Evolutionary conservation across 768 basidiomycete species (phyloP), one percentile per base, ranked within the genome.

Genomic region (Hemileccinum rubropunctum): DNA sequence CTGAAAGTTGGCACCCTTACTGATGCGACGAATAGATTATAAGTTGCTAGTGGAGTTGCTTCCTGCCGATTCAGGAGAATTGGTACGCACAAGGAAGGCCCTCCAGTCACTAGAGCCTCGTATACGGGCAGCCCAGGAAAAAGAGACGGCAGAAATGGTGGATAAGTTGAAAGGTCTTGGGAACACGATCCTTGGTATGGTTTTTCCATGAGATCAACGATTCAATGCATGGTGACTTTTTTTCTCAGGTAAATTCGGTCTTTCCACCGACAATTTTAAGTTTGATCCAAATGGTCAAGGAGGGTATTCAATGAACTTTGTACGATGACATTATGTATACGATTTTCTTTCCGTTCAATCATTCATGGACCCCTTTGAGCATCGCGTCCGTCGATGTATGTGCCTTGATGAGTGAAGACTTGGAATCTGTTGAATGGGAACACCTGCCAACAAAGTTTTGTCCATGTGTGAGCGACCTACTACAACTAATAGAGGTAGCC

Each of bases 241-340:
- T 44, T 45, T 13, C 42, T 15, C n/a, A 95, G 91, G 92, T 3
- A 90, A 88, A 52, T 98, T 98, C 63, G 95, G 97, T 15, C 67
- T 98, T 55, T 93, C 88, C 13, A 98, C 95, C 0, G 86, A 98
- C 64, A 98, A 95, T 71, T 98, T 98, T 79, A 88, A 98, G 71
- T 91, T 99, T 61, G 84, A 85, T 52, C 91, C 91, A 15, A 95
- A 95, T 56, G 91, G 86, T 6, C 85, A 93, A 54, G 95, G 95
- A n/a, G 93, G 95, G 0, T 98, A 98, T 72, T 89, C 88, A 1
- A 82, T 98, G 80, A 89, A 90, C 60, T 97, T 98, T 64, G 73
- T 72, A 39, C 78, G 66, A 59, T 85, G 66, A 76, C 47, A 32
- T 11, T 12, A 23, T 23, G 23, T 30, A 30, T 8, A 30, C 28